These are phyloP conservation scores for Mycena filopes DNA, from an alignment of 768 basidiomycete genomes.

Conservation along the genomic window DNA sequence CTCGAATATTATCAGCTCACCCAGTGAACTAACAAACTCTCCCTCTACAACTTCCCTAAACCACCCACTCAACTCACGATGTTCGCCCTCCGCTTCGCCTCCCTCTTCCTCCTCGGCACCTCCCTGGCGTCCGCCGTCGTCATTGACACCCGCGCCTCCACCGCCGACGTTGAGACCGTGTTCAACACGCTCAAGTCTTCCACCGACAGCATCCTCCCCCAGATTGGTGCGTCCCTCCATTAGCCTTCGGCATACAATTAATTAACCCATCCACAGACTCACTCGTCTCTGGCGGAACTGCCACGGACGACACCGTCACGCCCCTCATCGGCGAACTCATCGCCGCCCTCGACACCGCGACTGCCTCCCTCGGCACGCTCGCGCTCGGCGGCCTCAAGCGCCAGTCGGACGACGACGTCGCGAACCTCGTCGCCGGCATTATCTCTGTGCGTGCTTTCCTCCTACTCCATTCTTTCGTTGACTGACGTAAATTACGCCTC, in stretches of 20 bases:
- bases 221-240: constrained; percentile 37
- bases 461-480: not conserved
- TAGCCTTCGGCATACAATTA: too few relatives aligned
- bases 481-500: too few relatives aligned
- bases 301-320: constrained; percentile 34
- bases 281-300: constrained; percentile 28
- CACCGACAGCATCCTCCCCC: constrained; percentile 33
- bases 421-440: constrained; percentile 38
- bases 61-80: constrained; percentile 14
- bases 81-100: constrained; percentile 31
- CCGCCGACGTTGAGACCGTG: constrained; percentile 35
- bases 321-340: constrained; percentile 38
- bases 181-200: constrained; percentile 35
- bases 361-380: constrained; percentile 34
- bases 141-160: constrained; percentile 27
- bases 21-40: constrained; percentile 4
- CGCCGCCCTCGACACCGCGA: constrained; percentile 35
- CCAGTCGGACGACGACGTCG: constrained; percentile 40
- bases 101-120: constrained; percentile 20
- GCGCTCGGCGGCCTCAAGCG: constrained; percentile 31
- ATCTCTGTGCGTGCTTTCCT: constrained; percentile 35
- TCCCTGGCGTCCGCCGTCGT: constrained; percentile 26
- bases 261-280: constrained; percentile 13
- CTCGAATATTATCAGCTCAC: not conserved
- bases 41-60: too few relatives aligned